Base-by-base conservation (phyloP, 192 early-diverging fungal species). In the Gamsiella multidivaricata region DNA sequence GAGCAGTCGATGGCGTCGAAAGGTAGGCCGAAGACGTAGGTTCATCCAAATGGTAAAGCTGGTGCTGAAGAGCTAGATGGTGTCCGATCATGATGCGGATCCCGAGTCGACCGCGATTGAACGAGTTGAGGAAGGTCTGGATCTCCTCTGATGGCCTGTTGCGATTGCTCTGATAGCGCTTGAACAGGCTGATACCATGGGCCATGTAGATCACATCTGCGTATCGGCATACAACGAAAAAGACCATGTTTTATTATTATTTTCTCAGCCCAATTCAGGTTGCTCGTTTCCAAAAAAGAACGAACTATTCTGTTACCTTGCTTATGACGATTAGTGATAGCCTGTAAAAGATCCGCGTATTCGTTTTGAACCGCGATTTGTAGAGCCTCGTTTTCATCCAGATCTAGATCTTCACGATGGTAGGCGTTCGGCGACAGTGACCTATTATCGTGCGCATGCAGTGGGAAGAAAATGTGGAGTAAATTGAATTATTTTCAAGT, bases 1-100 rank as follows among this genome's bases (percentile, higher is more conserved):
- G 58, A 32, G 74, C 63, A 29, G 57, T 78, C 3, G 74, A 49
- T 6, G 69, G 69, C 0, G 33, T 55, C 0, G 69, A 71, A 12
- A 71, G 69, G 36, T 71, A 71, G 0, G 69, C 60, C 0, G 69
- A 71, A 15, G 61, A 61, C 0, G 69, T 57, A 20, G 59, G 42
- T 50, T 55, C 58, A 1, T 55, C 3, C 3, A 23, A 57, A 33
- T 55, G 41, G 18, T 54, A 54, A 5, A 78, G 45, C 17, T 78
- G 74, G 37, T 65, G 43, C 18, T 69, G 74, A 26, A 78, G 66
- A 3, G 74, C 74, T 4, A 78, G 37, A 39, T 78, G 74, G 22
- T 78, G 74, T 4, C 74, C 74, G 26, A 78, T 54, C 74, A 78
- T 78, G 54, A 78, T 78, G 17, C 74, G 31, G 36, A 78, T 78